phyloP scores from a whole-genome alignment of 2,329 filamentous ascomycete species.

The Colletotrichum sp. region DNA sequence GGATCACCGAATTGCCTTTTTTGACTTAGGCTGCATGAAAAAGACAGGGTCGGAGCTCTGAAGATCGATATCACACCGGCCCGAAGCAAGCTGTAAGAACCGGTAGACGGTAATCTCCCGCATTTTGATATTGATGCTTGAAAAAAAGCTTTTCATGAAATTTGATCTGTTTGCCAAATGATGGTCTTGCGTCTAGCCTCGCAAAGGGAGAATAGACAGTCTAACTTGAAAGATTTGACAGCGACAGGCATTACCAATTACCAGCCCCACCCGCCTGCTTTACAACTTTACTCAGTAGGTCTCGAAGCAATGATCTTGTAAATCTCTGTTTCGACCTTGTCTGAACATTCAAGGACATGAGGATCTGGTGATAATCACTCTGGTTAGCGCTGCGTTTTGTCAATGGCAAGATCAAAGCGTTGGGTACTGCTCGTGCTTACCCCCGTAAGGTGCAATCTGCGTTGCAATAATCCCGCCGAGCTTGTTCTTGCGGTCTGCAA shows the following conservation, averaged over 20 bases:
- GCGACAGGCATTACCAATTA: background rate
- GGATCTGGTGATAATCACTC: background rate
- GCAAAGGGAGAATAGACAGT: background rate
- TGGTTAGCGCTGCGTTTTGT: background rate
- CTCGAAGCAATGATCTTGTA: background rate
- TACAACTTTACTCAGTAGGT: background rate
- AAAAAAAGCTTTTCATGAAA: background rate
- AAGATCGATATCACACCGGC: background rate
- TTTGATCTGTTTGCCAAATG: background rate
- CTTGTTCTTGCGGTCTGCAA: background rate
- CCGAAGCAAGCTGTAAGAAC: background rate
- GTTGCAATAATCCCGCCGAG: background rate
- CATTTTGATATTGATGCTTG: background rate
- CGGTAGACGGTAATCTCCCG: background rate
- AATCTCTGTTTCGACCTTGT: background rate
- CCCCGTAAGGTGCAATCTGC: background rate
- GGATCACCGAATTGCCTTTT: background rate
- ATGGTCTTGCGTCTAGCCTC: no score
- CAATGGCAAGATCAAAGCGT: background rate
- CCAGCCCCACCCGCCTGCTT: background rate
- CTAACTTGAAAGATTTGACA: background rate
- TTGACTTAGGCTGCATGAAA: background rate
- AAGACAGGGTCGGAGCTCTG: background rate
- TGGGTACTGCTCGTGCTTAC: background rate
- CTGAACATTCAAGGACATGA: background rate